Evolutionary conservation across 2,329 filamentous ascomycete genomes (phyloP), one percentile per base, ranked within the genome.

Genomic region (Pyricularia sp.): DNA sequence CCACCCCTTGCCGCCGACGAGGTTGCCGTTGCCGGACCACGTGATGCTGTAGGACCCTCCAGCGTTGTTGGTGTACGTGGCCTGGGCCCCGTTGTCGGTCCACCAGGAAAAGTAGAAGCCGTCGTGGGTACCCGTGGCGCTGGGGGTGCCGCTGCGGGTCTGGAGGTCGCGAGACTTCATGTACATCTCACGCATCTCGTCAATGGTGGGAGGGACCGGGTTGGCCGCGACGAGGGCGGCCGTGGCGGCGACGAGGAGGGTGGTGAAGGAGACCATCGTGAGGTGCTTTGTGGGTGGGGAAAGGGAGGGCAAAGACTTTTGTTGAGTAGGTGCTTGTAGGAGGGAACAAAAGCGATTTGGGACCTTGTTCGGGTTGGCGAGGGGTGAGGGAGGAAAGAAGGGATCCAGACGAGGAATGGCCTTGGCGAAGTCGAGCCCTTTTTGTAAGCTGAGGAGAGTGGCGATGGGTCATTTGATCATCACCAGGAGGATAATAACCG

Each of bases 1-100:
- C 82, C 82, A 85, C 33, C 83, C 86, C 76, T 87, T 88, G 70
- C 85, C 86, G 70, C 78, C 84, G 63, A 86, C 84, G 68, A 86
- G 84, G 78, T 86, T 85, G 66, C 82, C 83, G 74, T 80, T 78
- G 17, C 74, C 76, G 42, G 69, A 73, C 81, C 81, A 83, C 61
- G 70, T 73, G 1, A 81, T 77, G 20, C 69, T 73, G 75, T 82
- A 82, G 58, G 74, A 68, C 4, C 79, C 80, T 10, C 70, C 73
- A 14, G 72, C 71, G 2, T 78, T 79, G 70, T 82, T 82, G 70
- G 73, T 79, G 72, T 82, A 82, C 61, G 72, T 77, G 14, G 81
- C 79, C 28, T 73, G 73, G 33, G 76, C 79, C 58, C 74, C 76
- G 12, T 79, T 80, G 59, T 81, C 78, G 66, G 80, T 80, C 81